These are phyloP conservation scores for Termitomyces sp. DNA, from an alignment of 768 basidiomycete species.

Conservation along the genomic window DNA sequence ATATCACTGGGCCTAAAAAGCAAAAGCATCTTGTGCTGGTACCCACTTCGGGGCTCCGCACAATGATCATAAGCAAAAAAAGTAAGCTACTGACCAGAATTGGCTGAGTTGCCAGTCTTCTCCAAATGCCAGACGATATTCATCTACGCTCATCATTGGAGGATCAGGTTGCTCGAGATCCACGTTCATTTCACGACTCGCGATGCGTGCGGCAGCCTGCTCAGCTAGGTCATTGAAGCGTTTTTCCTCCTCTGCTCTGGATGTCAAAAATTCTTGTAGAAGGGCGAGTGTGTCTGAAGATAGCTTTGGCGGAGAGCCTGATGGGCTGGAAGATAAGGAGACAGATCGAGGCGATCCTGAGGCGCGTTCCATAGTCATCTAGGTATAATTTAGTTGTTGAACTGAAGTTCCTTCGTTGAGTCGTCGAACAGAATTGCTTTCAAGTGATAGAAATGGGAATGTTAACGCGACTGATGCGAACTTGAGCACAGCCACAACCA, in stretches of 20 bases:
- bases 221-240: slow-evolving; percentile 39
- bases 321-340: slow-evolving; percentile 22
- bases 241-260: slow-evolving; percentile 41
- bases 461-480: too few relatives aligned
- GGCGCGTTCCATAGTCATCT: slow-evolving; percentile 8
- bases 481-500: too few relatives aligned
- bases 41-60: slow-evolving; percentile 5
- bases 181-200: slow-evolving; percentile 27
- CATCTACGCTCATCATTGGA: slow-evolving; percentile 41
- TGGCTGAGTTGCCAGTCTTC: slow-evolving; percentile 53
- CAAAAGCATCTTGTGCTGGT: slow-evolving; percentile 11
- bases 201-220: slow-evolving; percentile 30
- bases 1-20: slow-evolving; percentile 1
- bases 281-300: slow-evolving; percentile 36
- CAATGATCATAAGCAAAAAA: neutral
- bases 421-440: neutral
- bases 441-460: too few relatives aligned
- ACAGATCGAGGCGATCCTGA: slow-evolving; percentile 26
- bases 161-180: slow-evolving; percentile 24
- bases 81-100: slow-evolving; percentile 39
- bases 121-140: slow-evolving; percentile 39
- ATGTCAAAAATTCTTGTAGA: slow-evolving; percentile 35
- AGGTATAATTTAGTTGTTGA: neutral
- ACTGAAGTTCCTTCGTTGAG: neutral
- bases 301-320: slow-evolving; percentile 34